Conservation (phyloP, 306 rosid genomes). For the Inga laurina region DNA sequence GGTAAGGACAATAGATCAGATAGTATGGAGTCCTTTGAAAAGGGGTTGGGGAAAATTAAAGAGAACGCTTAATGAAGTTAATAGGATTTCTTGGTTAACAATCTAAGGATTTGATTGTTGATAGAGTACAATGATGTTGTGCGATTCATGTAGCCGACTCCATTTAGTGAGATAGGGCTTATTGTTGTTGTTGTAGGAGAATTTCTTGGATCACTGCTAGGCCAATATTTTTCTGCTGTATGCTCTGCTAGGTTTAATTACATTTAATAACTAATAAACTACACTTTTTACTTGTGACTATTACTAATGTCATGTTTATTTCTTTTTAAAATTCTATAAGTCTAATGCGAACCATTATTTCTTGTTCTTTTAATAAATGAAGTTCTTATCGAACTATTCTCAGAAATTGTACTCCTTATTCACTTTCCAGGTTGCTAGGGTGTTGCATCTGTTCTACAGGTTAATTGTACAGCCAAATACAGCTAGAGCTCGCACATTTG, state of each 20-base stretch:
- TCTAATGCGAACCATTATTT: slow-evolving; percentile 14
- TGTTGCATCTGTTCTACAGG: slow-evolving; percentile 86
- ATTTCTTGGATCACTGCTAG: slow-evolving; percentile 1
- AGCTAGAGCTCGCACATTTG: slow-evolving; percentile 80
- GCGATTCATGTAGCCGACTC: no score
- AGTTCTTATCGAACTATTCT: slow-evolving; percentile 14
- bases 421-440: slow-evolving; percentile 83
- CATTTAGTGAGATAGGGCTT: no score
- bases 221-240: slow-evolving; percentile 3
- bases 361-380: slow-evolving; percentile 8
- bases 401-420: slow-evolving; percentile 31
- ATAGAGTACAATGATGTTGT: no score
- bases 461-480: slow-evolving; percentile 92
- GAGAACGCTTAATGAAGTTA: no score
- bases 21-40: no score
- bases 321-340: slow-evolving; percentile 32
- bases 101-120: no score
- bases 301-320: slow-evolving; percentile 12
- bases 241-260: background rate
- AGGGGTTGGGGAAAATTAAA: no score
- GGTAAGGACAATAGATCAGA: no score
- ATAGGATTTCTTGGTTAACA: no score
- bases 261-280: background rate
- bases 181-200: background rate
- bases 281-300: slow-evolving; percentile 20